Conservation (phyloP, 1,284 basidiomycete species). For the Trichosporon faecale region DNA sequence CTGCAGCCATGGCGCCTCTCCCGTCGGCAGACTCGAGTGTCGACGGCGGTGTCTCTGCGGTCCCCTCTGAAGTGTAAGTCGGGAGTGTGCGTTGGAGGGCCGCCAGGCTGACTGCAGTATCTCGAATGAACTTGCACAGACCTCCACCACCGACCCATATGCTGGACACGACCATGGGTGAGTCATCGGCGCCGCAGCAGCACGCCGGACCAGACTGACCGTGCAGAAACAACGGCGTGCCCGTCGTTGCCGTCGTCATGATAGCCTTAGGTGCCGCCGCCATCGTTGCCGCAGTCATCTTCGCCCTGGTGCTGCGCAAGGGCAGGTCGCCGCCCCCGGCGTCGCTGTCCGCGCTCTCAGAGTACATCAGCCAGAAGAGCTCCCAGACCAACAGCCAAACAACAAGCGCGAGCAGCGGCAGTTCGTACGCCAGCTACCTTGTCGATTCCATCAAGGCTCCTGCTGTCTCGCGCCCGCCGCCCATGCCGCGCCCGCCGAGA, state of each 20-base stretch:
- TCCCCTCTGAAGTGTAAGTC: background rate
- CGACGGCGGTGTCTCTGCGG: background rate
- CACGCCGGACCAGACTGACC: background rate
- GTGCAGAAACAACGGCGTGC: background rate
- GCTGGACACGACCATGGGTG: conserved; percentile 6
- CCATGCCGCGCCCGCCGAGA: background rate
- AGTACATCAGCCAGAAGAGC: background rate
- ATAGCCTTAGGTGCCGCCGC: conserved; percentile 25
- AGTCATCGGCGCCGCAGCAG: background rate
- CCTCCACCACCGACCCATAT: background rate
- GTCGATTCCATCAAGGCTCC: background rate
- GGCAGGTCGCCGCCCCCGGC: background rate
- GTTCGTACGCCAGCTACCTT: conserved; percentile 7
- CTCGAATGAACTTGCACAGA: background rate
- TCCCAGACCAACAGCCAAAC: background rate
- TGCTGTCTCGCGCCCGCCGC: background rate
- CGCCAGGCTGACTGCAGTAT: background rate
- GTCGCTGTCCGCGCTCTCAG: background rate
- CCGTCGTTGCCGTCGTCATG: conserved; percentile 18
- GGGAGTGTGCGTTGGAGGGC: background rate
- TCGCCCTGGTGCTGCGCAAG: conserved; percentile 17
- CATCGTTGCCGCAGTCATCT: conserved; percentile 9
- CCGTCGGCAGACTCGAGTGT: background rate
- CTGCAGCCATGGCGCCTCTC: background rate
- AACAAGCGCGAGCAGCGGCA: background rate